phyloP scores from a whole-genome alignment of 345 rosid species.

The Lumnitzera racemosa region DNA sequence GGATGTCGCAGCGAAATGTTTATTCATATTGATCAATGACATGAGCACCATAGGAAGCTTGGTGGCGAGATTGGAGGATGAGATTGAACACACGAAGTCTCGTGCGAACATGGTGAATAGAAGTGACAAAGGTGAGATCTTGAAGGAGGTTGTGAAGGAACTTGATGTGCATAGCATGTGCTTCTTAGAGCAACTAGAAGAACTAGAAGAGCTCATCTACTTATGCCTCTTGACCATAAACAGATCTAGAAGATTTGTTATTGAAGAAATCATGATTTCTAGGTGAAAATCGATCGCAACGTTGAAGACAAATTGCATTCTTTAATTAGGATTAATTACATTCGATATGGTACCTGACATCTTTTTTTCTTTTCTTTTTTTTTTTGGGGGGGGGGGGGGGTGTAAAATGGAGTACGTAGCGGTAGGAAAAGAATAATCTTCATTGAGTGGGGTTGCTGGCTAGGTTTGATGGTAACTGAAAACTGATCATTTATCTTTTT shows the following conservation, averaged over 20 bases:
- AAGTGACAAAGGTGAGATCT: slow-evolving; percentile 37
- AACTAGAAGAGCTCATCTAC: slow-evolving; percentile 66
- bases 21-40: slow-evolving; percentile 65
- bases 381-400: no score
- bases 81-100: slow-evolving; percentile 54
- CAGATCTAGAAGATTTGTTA: slow-evolving; percentile 57
- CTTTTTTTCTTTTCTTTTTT: no score
- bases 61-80: slow-evolving; percentile 49
- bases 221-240: slow-evolving; percentile 72
- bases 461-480: no score
- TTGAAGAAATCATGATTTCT: slow-evolving; percentile 27
- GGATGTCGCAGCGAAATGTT: slow-evolving; percentile 73
- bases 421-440: no score
- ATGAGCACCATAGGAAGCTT: slow-evolving; percentile 61
- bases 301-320: no score
- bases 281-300: no score
- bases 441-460: no score
- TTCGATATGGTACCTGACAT: no score
- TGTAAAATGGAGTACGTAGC: no score
- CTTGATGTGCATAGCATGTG: slow-evolving; percentile 30
- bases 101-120: slow-evolving; percentile 46
- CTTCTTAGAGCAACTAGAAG: slow-evolving; percentile 62
- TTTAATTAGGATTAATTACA: no score
- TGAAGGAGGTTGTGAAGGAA: slow-evolving; percentile 56
- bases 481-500: no score